A percentile compares a stretch with the other conserved stretches of the same genome.
Evolutionary conservation across 352 stramenopile genomes (phyloP).

Genomic region (Phytophthora rubi): DNA sequence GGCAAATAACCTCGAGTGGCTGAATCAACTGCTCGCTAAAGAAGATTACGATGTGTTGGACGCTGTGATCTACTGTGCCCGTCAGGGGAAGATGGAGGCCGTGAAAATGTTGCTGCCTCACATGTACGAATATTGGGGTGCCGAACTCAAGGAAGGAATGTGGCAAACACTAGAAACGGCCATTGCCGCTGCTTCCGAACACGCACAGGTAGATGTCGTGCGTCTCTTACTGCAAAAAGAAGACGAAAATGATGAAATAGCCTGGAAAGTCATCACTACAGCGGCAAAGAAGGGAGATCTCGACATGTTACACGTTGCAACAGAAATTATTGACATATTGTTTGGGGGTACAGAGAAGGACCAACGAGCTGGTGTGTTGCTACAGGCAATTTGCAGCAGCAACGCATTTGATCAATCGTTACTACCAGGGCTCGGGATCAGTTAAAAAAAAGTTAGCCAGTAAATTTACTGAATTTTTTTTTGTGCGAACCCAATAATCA

Average conservation of each 20-base stretch:
- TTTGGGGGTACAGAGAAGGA: not conserved
- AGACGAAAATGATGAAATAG: not conserved
- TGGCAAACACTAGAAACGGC: not conserved
- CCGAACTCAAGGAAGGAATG: not conserved
- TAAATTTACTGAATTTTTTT: no score
- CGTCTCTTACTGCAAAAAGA: not conserved
- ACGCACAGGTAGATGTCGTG: not conserved
- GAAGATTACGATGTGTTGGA: not conserved
- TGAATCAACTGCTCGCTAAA: not conserved
- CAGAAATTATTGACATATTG: not conserved
- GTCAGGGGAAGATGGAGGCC: not conserved
- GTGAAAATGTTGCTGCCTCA: not conserved
- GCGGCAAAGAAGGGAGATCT: constrained; percentile 1
- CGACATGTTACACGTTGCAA: not conserved
- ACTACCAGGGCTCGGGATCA: not conserved
- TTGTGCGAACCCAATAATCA: no score
- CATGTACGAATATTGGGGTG: not conserved
- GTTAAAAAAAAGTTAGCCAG: no score
- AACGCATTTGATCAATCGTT: constrained; percentile 2
- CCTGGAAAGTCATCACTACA: not conserved
- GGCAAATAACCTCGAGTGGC: not conserved
- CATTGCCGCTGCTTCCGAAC: not conserved
- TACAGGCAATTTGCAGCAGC: constrained; percentile 6
- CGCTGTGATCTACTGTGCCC: not conserved
- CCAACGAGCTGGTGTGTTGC: not conserved